Base-by-base conservation (phyloP, 2,329 filamentous ascomycete genomes). In the Thielaviopsis euricoi region DNA sequence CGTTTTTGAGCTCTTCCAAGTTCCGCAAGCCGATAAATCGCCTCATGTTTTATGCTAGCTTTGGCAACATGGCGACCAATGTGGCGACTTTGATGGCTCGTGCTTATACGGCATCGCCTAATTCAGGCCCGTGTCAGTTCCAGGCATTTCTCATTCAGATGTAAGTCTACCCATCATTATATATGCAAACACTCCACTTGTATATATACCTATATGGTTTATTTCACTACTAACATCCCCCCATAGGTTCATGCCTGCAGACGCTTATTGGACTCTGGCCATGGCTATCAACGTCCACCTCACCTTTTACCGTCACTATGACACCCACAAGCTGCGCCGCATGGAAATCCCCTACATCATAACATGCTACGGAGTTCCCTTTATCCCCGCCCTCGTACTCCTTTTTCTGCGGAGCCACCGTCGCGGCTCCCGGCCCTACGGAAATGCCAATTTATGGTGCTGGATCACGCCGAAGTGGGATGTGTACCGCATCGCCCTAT, bases 1-100 rank as follows among this genome's bases (percentile, higher is more conserved):
- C 86, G 2, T 93, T 90, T 66, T 70, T 79, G 29, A 68, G 70
- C n/a, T 87, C 83, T 33, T 76, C 75, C 17, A 76, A 77, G 5
- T 93, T 93, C 67, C 85, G 86, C 65, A 91, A 89, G 66, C 86
- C 87, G n/a, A 89, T 93, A 71, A 93, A 93, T 66, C 78, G 88
- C 19, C 76, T 94, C 0, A 83, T 91, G 10, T 91, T 94, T 68
- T 93, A 86, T 67, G 87, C 88, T 6, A 86, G 85, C 0, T 85
- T 87, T 65, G 88, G 87, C 9, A 94, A 95, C 65, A 76, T 91
- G 64, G 74, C 89, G 69, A 81, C 80, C 61, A 91, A 89, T 67
- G 77, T 88, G 19, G 87, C 83, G 1, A 89, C 87, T 0, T 69
- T 91, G 37, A 87, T 91, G 65, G 82, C 85, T 0, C 76, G 78